Evolutionary conservation across 2,329 filamentous ascomycete genomes (phyloP).

Genomic region (Penicillium palitans): DNA sequence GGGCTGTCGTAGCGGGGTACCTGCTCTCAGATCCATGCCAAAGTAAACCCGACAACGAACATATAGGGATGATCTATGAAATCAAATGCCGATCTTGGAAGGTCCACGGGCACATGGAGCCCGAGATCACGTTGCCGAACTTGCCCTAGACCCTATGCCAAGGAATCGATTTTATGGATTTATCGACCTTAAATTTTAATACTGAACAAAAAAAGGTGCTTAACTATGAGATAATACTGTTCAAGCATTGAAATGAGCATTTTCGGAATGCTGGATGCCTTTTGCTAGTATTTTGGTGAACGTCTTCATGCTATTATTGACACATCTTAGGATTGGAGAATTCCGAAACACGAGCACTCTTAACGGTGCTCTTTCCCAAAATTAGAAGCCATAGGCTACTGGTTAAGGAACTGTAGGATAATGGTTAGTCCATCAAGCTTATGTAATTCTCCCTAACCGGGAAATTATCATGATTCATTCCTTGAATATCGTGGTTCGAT

Average conservation of each 20-base stretch:
- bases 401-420: conserved; percentile 10
- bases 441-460: conserved; percentile 3
- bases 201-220: neutral
- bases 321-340: too few relatives aligned
- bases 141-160: conserved; percentile 7
- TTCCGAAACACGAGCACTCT: neutral
- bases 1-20: neutral
- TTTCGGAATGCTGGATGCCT: neutral
- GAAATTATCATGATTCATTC: conserved; percentile 10
- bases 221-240: neutral
- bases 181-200: neutral
- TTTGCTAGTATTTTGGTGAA: neutral
- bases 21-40: neutral
- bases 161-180: neutral
- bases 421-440: conserved; percentile 13
- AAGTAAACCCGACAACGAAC: neutral
- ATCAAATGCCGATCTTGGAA: too few relatives aligned
- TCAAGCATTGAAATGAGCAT: neutral
- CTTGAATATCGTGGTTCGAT: conserved; percentile 13
- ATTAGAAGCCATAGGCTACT: conserved; percentile 4
- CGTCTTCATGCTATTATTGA: neutral
- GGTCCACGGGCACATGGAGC: too few relatives aligned
- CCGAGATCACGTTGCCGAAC: neutral
- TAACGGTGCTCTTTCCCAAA: neutral
- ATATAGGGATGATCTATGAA: neutral